Percentiles rank a stretch among this genome's conserved stretches.
Conservation (phyloP, 805 yeast species). For the Sugiyamaella boreocaroliniensis region DNA sequence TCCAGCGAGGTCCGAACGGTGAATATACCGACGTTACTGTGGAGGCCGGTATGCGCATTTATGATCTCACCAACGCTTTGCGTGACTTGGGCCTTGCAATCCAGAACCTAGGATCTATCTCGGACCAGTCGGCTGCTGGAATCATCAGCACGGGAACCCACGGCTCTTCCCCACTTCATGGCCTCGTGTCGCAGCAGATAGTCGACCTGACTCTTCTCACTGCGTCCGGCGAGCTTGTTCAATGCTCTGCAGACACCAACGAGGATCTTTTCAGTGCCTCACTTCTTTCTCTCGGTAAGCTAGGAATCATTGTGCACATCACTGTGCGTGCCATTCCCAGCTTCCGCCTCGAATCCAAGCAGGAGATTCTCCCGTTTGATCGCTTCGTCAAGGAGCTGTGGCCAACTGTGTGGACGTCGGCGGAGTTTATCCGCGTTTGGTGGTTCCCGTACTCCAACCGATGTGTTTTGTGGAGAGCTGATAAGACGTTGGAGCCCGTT, state of each 20-base stretch:
- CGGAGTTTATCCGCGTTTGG: slow-evolving; percentile 93
- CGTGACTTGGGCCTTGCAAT: slow-evolving; percentile 63
- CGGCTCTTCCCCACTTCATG: slow-evolving; percentile 91
- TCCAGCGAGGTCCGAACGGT: slow-evolving; percentile 18
- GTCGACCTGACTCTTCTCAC: slow-evolving; percentile 64
- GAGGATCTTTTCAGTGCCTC: slow-evolving; percentile 73
- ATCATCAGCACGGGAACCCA: slow-evolving; percentile 94
- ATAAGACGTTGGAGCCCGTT: slow-evolving; percentile 56
- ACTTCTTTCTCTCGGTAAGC: slow-evolving; percentile 77
- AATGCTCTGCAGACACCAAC: slow-evolving; percentile 59
- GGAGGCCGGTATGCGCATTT: slow-evolving; percentile 86
- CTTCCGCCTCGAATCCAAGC: slow-evolving; percentile 71
- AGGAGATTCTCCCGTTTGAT: slow-evolving; percentile 75
- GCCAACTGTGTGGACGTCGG: slow-evolving; percentile 76
- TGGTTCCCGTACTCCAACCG: slow-evolving; percentile 92
- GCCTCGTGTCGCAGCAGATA: slow-evolving; percentile 79
- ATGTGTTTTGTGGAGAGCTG: slow-evolving; percentile 87
- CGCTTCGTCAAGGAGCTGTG: slow-evolving; percentile 57
- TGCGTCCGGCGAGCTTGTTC: slow-evolving; percentile 65
- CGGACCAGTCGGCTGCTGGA: slow-evolving; percentile 94
- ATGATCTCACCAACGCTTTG: slow-evolving; percentile 62
- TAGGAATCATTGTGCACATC: slow-evolving; percentile 82
- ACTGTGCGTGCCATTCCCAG: slow-evolving; percentile 80
- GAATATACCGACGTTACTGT: slow-evolving; percentile 79
- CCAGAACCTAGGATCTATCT: slow-evolving; percentile 88